phyloP scores from a whole-genome alignment of 805 yeast species.

The Saturnispora saitoi region DNA sequence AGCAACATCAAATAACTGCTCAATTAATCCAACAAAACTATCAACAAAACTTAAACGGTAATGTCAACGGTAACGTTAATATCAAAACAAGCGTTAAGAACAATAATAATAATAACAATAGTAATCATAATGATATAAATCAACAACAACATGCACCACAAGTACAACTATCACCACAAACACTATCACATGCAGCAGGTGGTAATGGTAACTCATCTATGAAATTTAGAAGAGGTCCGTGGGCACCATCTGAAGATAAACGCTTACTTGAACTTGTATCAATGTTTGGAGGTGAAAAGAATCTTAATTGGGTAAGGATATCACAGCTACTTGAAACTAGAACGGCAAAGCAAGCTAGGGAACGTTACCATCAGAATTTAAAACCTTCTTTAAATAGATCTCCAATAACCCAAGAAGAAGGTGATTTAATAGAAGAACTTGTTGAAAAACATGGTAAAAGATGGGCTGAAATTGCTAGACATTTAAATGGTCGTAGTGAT shows the following conservation, averaged over 20 bases:
- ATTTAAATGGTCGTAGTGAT: conserved; percentile 79
- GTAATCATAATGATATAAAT: background rate
- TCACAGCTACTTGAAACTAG: conserved; percentile 65
- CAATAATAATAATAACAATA: conserved; percentile 1
- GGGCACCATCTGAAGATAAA: conserved; percentile 83
- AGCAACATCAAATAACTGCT: conserved; percentile 2
- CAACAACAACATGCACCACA: background rate
- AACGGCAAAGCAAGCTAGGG: conserved; percentile 88
- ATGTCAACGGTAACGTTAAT: conserved; percentile 3
- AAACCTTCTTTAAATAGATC: conserved; percentile 75
- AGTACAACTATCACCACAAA: background rate
- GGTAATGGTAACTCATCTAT: background rate
- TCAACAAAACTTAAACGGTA: background rate
- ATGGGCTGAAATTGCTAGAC: conserved; percentile 92
- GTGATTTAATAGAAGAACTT: conserved; percentile 67
- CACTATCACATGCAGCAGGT: background rate
- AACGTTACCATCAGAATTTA: conserved; percentile 83
- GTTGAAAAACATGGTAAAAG: conserved; percentile 75
- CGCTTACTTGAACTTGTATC: conserved; percentile 60
- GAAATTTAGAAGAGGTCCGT: conserved; percentile 61
- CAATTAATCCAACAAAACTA: background rate
- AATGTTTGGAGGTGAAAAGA: conserved; percentile 57
- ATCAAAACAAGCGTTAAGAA: conserved; percentile 4
- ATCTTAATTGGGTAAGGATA: conserved; percentile 74
- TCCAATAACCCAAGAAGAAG: conserved; percentile 82